Conservation (phyloP, 768 basidiomycete genomes). For the Lanmaoa pseudosensibilis region DNA sequence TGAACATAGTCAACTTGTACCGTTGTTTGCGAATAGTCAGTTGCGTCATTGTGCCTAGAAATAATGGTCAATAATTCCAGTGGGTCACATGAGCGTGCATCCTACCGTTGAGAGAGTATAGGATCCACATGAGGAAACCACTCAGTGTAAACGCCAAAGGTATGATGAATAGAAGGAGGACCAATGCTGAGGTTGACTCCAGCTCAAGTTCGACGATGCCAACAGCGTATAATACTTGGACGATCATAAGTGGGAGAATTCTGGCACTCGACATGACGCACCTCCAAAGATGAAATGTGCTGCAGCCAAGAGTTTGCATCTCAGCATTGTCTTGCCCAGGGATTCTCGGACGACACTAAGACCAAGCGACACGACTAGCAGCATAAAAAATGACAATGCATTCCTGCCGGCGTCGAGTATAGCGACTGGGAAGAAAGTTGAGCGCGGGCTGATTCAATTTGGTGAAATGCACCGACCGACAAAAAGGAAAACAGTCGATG, state of each 20-base stretch:
- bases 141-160: conserved; percentile 96
- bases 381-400: conserved; percentile 92
- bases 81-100: conserved; percentile 1
- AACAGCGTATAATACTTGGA: conserved; percentile 82
- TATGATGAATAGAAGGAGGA: conserved; percentile 87
- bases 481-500: conserved; percentile 88
- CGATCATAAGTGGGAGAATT: conserved; percentile 8
- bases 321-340: conserved; percentile 80
- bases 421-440: conserved; percentile 57
- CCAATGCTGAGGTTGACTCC: conserved; percentile 83
- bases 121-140: conserved; percentile 93
- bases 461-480: conserved; percentile 58
- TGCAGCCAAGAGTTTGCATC: conserved; percentile 75
- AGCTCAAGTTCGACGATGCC: conserved; percentile 93
- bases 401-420: conserved; percentile 94
- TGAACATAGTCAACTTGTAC: conserved; percentile 89
- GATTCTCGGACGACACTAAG: conserved; percentile 90
- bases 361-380: conserved; percentile 90
- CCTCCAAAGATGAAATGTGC: conserved; percentile 95
- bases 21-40: conserved; percentile 82
- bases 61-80: conserved; percentile 4
- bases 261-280: conserved; percentile 38
- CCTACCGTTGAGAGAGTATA: conserved; percentile 84
- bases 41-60: conserved; percentile 81
- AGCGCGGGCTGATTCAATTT: not conserved